Percentiles rank a stretch among this genome's conserved stretches.
Evolutionary conservation across 306 rosid species (phyloP).

Genomic region (Vicia faba): DNA sequence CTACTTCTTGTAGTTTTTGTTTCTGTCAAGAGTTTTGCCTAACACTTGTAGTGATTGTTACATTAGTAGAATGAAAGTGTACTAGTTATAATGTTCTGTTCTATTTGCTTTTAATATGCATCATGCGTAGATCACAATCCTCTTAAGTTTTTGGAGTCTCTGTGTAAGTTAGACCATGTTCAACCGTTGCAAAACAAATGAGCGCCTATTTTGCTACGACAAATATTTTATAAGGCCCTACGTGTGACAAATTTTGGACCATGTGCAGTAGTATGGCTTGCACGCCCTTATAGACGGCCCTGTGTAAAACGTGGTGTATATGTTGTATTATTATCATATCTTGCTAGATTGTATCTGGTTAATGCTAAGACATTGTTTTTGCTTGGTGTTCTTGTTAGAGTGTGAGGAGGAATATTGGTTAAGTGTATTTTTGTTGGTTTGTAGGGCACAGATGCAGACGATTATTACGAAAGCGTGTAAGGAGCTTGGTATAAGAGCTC

Average conservation of each 20-base stretch:
- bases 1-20: not conserved
- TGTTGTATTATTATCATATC: not conserved
- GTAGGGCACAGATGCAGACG: constrained; percentile 98
- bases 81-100: not conserved
- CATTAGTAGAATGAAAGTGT: not conserved
- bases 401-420: not conserved
- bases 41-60: not conserved
- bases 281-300: too few species aligned
- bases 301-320: not conserved
- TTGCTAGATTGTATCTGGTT: not conserved
- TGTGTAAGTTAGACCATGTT: too few species aligned
- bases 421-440: constrained; percentile 39
- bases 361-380: not conserved
- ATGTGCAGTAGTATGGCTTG: too few species aligned
- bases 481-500: constrained; percentile 78
- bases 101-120: not conserved
- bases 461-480: constrained; percentile 85
- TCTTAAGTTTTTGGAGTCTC: too few species aligned
- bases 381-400: not conserved
- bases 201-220: too few species aligned
- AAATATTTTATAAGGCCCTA: too few species aligned
- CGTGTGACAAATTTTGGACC: too few species aligned
- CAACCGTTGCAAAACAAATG: too few species aligned
- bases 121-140: too few species aligned
- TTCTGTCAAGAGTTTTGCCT: too few species aligned